phyloP scores from a whole-genome alignment of 1,284 basidiomycete genomes.

The Retiboletus flavoniger region DNA sequence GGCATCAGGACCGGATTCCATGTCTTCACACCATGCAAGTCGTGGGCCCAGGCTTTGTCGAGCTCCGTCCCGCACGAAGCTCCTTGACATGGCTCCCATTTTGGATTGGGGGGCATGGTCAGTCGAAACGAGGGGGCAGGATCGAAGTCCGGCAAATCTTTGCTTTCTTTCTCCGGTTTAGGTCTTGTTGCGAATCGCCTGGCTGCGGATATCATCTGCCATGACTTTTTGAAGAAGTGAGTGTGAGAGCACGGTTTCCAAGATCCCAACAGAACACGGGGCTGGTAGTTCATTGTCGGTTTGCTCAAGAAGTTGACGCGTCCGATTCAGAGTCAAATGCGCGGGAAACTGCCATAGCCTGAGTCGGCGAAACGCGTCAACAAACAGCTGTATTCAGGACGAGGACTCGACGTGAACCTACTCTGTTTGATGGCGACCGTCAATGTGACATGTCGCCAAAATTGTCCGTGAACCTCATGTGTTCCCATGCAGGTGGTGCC shows the following conservation, averaged over 20 bases:
- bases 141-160: slow-evolving; percentile 33
- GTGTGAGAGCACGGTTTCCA: neutral
- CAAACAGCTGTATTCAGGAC: neutral
- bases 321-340: neutral
- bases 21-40: slow-evolving; percentile 41
- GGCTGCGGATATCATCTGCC: neutral
- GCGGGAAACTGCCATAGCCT: neutral
- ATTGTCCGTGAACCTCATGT: neutral
- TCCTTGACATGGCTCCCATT: slow-evolving; percentile 56
- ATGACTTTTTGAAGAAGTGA: slow-evolving; percentile 7
- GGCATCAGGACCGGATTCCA: slow-evolving; percentile 43
- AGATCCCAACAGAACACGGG: neutral
- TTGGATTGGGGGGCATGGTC: slow-evolving; percentile 49
- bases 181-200: slow-evolving; percentile 1
- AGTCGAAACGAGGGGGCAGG: slow-evolving; percentile 36
- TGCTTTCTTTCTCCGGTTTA: neutral
- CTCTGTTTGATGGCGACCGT: neutral
- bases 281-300: neutral
- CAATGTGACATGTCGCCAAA: neutral
- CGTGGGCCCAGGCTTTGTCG: slow-evolving; percentile 35
- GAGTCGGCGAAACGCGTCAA: neutral
- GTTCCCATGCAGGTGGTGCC: slow-evolving; percentile 2
- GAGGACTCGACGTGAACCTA: neutral
- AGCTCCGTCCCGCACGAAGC: slow-evolving; percentile 34
- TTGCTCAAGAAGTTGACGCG: neutral